These are phyloP conservation scores for Orbilia oligospora DNA, from an alignment of 2,329 filamentous ascomycete genomes.

Conservation along the genomic window DNA sequence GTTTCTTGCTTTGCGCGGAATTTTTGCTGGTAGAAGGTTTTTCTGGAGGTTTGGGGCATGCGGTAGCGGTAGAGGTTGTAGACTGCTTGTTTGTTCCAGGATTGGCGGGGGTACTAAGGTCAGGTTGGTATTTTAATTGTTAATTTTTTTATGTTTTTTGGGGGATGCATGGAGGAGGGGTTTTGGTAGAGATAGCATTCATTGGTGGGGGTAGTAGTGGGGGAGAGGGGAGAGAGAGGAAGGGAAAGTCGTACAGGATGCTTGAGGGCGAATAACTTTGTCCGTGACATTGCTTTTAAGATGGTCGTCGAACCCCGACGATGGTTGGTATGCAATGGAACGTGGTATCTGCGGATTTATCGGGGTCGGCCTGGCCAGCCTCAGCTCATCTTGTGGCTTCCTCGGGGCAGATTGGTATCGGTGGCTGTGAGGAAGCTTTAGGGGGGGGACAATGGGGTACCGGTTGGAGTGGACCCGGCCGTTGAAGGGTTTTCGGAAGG, in stretches of 20 bases:
- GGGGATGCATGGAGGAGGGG: too few relatives aligned
- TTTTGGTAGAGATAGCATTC: neutral
- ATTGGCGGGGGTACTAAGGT: conserved; percentile 87
- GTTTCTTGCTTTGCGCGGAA: conserved; percentile 88
- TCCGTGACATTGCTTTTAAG: conserved; percentile 40
- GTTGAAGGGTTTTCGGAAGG: neutral
- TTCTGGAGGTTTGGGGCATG: conserved; percentile 68
- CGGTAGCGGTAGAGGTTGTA: conserved; percentile 81
- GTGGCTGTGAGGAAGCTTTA: conserved; percentile 2
- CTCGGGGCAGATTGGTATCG: neutral
- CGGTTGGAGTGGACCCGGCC: too few relatives aligned
- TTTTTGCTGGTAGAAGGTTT: conserved; percentile 98
- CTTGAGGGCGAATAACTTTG: conserved; percentile 51
- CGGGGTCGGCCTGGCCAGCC: neutral
- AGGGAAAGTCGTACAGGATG: conserved; percentile 46
- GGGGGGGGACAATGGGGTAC: conserved; percentile 23
- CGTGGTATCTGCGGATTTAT: neutral
- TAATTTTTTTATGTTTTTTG: too few relatives aligned
- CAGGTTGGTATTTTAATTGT: neutral
- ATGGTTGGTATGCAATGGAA: neutral
- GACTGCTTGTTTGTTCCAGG: conserved; percentile 97
- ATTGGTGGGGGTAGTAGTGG: conserved; percentile 10
- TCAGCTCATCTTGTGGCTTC: conserved; percentile 50
- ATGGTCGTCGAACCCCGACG: neutral
- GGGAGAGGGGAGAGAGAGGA: too few relatives aligned